Conservation (phyloP, 257 asterid genomes). For the Marsdenia floribunda region DNA sequence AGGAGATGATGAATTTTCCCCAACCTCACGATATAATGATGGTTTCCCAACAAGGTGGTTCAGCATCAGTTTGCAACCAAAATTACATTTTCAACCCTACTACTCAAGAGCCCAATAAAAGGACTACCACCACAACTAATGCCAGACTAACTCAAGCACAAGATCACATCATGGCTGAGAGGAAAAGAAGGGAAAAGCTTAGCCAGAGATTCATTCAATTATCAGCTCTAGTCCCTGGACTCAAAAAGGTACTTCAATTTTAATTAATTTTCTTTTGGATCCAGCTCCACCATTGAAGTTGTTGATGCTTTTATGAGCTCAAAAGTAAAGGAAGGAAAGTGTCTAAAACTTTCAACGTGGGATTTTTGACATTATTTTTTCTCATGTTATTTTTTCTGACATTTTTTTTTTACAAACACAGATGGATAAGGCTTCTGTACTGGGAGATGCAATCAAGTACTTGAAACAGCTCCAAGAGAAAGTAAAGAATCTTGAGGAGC, state of each 20-base stretch:
- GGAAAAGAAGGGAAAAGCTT: constrained; percentile 76
- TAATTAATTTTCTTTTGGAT: background rate
- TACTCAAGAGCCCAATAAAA: constrained; percentile 36
- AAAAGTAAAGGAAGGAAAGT: too few species aligned
- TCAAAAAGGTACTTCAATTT: constrained; percentile 56
- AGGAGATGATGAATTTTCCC: constrained; percentile 34
- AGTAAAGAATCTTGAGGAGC: constrained; percentile 22
- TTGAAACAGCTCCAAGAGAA: constrained; percentile 20
- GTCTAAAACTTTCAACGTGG: too few species aligned
- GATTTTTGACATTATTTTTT: too few species aligned
- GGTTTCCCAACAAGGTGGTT: constrained; percentile 15
- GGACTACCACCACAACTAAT: constrained; percentile 15
- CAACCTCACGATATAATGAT: constrained; percentile 24
- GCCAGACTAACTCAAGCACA: constrained; percentile 47
- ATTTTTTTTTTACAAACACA: background rate
- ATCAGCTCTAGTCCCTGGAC: constrained; percentile 80
- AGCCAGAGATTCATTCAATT: constrained; percentile 77
- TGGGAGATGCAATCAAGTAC: constrained; percentile 20
- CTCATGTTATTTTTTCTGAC: background rate
- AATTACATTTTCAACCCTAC: constrained; percentile 38
- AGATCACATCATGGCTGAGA: constrained; percentile 81
- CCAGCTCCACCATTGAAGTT: too few species aligned
- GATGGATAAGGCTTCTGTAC: constrained; percentile 24
- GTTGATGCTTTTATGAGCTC: too few species aligned
- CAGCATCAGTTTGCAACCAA: constrained; percentile 19